Conservation (phyloP, 257 asterid species). For the Vinca minor region DNA sequence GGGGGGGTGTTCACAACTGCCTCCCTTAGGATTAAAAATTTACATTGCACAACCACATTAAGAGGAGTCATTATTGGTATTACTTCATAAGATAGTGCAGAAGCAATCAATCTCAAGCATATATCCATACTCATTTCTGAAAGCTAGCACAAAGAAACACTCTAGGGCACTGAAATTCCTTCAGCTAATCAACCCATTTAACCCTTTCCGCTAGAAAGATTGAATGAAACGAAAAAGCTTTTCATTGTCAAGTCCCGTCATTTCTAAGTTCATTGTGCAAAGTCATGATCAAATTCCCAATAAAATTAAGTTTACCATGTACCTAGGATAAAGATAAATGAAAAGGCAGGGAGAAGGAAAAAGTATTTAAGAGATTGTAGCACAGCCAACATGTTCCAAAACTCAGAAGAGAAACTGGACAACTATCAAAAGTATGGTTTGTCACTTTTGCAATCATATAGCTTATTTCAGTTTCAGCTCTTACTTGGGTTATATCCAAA, state of each 20-base stretch:
- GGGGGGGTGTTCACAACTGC: not conserved
- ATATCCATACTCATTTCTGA: not conserved
- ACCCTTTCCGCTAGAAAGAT: not conserved
- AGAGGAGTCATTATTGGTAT: not conserved
- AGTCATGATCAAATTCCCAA: not conserved
- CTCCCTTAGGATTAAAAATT: not conserved
- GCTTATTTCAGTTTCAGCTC: not conserved
- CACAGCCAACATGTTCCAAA: not conserved
- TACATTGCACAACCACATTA: not conserved
- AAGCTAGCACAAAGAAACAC: not conserved
- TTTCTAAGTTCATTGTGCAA: not conserved
- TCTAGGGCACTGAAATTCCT: not conserved
- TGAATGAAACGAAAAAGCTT: not conserved
- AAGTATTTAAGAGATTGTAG: not conserved
- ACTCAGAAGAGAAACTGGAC: not conserved
- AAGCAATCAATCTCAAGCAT: not conserved
- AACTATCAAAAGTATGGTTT: not conserved
- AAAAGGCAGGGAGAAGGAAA: not conserved
- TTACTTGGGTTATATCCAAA: not conserved
- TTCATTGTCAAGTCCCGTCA: not conserved
- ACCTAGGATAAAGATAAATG: not conserved
- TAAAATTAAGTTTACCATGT: not conserved
- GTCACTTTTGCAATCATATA: not conserved
- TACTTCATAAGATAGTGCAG: not conserved
- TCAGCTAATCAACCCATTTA: not conserved